Base-by-base conservation (phyloP, 2,329 filamentous ascomycete species). In the Trichoderma breve region DNA sequence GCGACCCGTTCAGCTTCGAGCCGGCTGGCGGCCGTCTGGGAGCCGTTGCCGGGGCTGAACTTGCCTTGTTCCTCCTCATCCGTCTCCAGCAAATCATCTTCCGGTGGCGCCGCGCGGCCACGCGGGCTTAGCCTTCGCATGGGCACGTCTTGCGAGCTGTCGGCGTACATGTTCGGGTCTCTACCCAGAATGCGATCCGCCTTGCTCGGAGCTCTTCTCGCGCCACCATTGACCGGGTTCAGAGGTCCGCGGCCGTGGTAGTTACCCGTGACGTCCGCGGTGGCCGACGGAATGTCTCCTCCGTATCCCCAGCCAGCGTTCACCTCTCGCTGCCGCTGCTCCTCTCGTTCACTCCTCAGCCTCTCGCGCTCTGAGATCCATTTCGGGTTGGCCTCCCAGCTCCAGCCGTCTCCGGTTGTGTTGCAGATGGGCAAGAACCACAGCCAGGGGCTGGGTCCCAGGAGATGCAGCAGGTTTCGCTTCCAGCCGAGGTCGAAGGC, bases 331-430 rank as follows among this genome's bases (percentile, higher is more conserved):
- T 86, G 84, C 63, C 87, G 85, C 78, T 93, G 91, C 64, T 87
- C 84, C 68, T 88, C 84, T 60, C 89, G 83, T 73, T 91, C 88
- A 11, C 78, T 75, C 5, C 84, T 82, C n/a, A 94, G 85, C 24
- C 84, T 84, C 6, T 94, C 90, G 57, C 91, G 86, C 4, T 91
- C 92, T 43, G 91, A 89, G 3, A 93, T 74, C 92, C 96, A 99
- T 75, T 89, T 89, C 1, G 89, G 86, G 78, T 90, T 97, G 1
- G 95, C 88, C 77, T 98, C 94, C 96, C 96, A 99, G 58, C 86
- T 87, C 95, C 95, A 99, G 26, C 96, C 96, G 80, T 99, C 93
- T 39, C 95, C 95, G 0, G 90, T 93, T 2, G 94, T 97, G 78
- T 92, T 98, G 80, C 88, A 90, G 60, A 98, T 84, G 0, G 96